phyloP scores from a whole-genome alignment of 2,329 filamentous ascomycete species.

The Claviceps quebecensis region DNA sequence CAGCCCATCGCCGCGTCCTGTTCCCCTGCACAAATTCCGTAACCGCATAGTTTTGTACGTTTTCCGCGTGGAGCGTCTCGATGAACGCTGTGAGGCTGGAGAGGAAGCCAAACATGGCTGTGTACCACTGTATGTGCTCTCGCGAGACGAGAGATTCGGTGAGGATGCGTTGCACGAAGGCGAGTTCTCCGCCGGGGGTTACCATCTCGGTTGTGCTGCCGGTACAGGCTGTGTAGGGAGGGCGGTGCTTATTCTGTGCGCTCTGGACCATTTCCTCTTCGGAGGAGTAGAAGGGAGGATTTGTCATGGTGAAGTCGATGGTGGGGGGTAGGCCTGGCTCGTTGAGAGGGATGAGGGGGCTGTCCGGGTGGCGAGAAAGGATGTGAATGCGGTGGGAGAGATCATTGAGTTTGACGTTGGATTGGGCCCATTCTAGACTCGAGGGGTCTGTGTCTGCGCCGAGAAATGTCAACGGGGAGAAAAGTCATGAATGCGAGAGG shows the following conservation, averaged over 20 bases:
- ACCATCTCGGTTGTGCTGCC: constrained; percentile 81
- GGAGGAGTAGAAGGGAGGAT: constrained; percentile 87
- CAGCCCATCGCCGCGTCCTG: constrained; percentile 71
- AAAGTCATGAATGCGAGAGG: background rate
- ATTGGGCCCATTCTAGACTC: constrained; percentile 50
- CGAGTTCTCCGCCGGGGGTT: constrained; percentile 59
- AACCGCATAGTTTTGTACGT: constrained; percentile 66
- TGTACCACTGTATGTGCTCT: constrained; percentile 69
- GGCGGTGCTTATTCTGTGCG: constrained; percentile 49
- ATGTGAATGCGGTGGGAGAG: constrained; percentile 52
- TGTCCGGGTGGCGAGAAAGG: constrained; percentile 35
- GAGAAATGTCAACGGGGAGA: background rate
- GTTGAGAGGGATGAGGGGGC: constrained; percentile 50
- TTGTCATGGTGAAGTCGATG: constrained; percentile 81
- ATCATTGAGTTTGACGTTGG: constrained; percentile 54
- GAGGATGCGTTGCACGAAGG: constrained; percentile 59
- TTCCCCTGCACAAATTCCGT: constrained; percentile 65
- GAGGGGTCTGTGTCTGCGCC: constrained; percentile 55
- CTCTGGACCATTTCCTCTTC: constrained; percentile 51
- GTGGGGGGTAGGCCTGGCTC: constrained; percentile 36
- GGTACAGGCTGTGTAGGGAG: constrained; percentile 60
- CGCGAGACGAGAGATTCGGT: constrained; percentile 49
- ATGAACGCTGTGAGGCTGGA: constrained; percentile 52
- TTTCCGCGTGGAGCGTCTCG: constrained; percentile 38
- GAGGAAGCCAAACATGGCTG: constrained; percentile 76